Base-by-base conservation (phyloP, 2,329 filamentous ascomycete species). In the Fusarium denticulatum region DNA sequence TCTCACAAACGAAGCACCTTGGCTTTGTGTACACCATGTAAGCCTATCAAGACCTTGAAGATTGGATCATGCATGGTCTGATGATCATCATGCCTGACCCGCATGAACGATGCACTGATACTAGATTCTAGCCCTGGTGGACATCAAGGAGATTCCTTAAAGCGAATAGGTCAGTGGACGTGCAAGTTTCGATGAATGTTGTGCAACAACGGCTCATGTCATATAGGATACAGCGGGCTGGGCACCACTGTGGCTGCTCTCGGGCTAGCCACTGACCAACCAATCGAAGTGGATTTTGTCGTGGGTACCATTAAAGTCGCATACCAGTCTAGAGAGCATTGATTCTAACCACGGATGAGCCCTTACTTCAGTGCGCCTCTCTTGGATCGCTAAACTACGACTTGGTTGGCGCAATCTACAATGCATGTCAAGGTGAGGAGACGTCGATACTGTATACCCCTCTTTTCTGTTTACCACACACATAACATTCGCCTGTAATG, bases 1-100 rank as follows among this genome's bases (percentile, higher is more conserved):
- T 97, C 79, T 87, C 89, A 6, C 86, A 88, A 67, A 97, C 96
- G 1, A 81, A 83, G 16, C 84, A 89, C 37, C 87, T 97, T 72
- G 93, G 90, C 4, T 97, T 99, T 80, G 89, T 98, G 12, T 94
- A 97, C 80, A 92, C 93, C 13, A 93, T 97, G 92, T 94, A 83
- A 82, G 91, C 57, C 50, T 37, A 58, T 39, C 34, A 24, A 30
- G 64, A 57, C 39, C 30, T 58, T 36, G 43, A 28, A 46, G 24
- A 37, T 47, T 60, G 34, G 46, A 62, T 53, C 42, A 60, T 63
- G 53, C 42, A 64, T 63, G 47, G 16, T 52, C 57, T 60, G 60
- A 46, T 50, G 39, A 59, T 56, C 50, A 56, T 59, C 50, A 49
- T 57, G 60, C 36, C 22, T 46, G 67, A 45, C 46, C 59, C 67